Conservation (phyloP, 352 stramenopile species). For the Phytophthora fragariaefolia region DNA sequence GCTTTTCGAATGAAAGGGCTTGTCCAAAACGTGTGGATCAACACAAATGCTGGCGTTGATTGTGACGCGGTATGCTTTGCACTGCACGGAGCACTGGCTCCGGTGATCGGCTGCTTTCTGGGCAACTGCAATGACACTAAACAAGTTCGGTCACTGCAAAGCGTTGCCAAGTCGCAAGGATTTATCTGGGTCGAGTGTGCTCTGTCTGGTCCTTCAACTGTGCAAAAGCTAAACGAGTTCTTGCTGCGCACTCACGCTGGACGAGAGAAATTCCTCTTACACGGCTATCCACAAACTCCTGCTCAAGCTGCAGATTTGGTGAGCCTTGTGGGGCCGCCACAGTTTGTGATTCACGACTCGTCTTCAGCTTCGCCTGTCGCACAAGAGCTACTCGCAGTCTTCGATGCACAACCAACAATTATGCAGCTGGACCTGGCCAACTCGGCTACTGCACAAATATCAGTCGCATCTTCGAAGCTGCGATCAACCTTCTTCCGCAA, state of each 20-base stretch:
- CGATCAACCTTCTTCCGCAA: conserved; percentile 42
- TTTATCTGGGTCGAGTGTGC: conserved; percentile 40
- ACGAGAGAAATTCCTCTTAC: conserved; percentile 39
- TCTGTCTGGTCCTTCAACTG: neutral
- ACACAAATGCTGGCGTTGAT: conserved; percentile 13
- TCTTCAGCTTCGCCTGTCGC: conserved; percentile 10
- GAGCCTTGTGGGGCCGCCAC: conserved; percentile 16
- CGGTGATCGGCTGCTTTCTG: conserved; percentile 43
- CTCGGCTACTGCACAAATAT: neutral
- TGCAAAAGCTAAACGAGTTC: conserved; percentile 25
- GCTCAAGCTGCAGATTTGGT: conserved; percentile 27
- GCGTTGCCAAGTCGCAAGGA: conserved; percentile 27
- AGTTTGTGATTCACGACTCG: conserved; percentile 35
- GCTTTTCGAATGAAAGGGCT: conserved; percentile 32
- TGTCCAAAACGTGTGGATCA: conserved; percentile 23
- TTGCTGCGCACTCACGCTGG: conserved; percentile 31
- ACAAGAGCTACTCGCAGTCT: conserved; percentile 23
- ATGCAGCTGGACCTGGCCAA: conserved; percentile 38
- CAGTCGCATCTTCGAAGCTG: conserved; percentile 18
- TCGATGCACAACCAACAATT: conserved; percentile 34
- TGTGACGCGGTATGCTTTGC: neutral
- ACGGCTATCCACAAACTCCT: conserved; percentile 38
- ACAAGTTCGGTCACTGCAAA: conserved; percentile 19
- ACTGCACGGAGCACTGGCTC: conserved; percentile 17
- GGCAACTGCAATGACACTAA: conserved; percentile 18